phyloP scores from a whole-genome alignment of 139 green algal species.

The Raphidocelis subcapitata region DNA sequence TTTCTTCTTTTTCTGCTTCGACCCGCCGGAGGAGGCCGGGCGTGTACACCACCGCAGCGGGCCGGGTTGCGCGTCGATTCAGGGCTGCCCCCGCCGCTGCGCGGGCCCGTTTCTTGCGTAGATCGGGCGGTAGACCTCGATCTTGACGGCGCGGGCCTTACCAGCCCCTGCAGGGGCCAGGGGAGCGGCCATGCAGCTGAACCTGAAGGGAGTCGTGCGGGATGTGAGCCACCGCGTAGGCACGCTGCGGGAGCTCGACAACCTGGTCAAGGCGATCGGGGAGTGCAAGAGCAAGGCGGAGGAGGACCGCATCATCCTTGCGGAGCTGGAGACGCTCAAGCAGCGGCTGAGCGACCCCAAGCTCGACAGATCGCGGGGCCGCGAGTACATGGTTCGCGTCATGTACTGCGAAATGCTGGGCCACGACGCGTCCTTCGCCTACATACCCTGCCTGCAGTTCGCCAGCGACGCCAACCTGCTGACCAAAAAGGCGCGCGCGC shows the following conservation, averaged over 20 bases:
- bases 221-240: conserved; percentile 1
- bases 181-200: conserved; percentile 7
- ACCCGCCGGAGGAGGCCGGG: too few species aligned
- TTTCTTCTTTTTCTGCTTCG: too few species aligned
- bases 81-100: too few species aligned
- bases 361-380: conserved; percentile 64
- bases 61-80: too few species aligned
- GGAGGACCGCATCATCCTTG: conserved; percentile 78
- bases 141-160: too few species aligned
- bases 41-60: too few species aligned
- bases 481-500: conserved; percentile 50
- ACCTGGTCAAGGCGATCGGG: conserved; percentile 51
- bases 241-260: conserved; percentile 36
- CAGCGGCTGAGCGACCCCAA: conserved; percentile 71
- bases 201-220: conserved; percentile 2
- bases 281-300: conserved; percentile 67
- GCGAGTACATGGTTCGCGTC: conserved; percentile 89
- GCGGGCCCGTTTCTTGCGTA: too few species aligned
- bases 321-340: conserved; percentile 85
- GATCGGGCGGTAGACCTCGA: too few species aligned
- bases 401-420: conserved; percentile 99
- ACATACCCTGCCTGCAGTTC: conserved; percentile 63
- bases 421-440: conserved; percentile 89
- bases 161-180: background rate
- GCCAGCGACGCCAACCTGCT: conserved; percentile 57